Percentiles rank a stretch among this genome's conserved stretches.
These are phyloP conservation scores for Volvox carteri DNA, from an alignment of 163 green algal genomes.

Conservation along the genomic window DNA sequence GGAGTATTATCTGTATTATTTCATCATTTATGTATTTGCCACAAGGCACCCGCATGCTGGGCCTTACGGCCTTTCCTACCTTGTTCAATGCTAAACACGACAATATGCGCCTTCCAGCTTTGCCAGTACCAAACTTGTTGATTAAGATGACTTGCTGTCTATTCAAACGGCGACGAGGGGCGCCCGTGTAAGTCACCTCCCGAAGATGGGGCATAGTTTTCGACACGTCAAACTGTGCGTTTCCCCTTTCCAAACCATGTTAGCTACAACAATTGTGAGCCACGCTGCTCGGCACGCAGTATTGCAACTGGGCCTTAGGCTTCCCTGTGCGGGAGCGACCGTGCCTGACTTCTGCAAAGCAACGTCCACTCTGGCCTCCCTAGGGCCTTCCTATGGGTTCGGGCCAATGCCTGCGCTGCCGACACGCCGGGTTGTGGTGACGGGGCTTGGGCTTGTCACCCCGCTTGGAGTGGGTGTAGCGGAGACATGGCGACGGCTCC, in stretches of 20 bases:
- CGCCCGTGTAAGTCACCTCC: too few species aligned
- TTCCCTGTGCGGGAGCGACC: not conserved
- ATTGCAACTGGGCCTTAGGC: not conserved
- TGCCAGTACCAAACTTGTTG: too few species aligned
- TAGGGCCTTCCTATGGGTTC: slow-evolving; percentile 43
- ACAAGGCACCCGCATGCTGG: too few species aligned
- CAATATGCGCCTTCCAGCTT: too few species aligned
- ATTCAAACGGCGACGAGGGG: too few species aligned
- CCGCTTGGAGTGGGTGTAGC: slow-evolving; percentile 81
- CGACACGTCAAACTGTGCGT: too few species aligned
- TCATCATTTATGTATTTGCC: too few species aligned
- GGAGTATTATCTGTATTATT: too few species aligned
- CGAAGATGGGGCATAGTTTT: too few species aligned
- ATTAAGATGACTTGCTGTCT: too few species aligned
- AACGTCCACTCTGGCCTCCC: not conserved
- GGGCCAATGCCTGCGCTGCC: slow-evolving; percentile 58
- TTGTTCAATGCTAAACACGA: too few species aligned
- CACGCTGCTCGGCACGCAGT: not conserved
- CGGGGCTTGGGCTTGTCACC: slow-evolving; percentile 90
- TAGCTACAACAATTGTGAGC: not conserved
- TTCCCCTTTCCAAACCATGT: not conserved
- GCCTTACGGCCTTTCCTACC: too few species aligned
- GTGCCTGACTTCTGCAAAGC: not conserved
- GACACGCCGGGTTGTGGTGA: slow-evolving; percentile 87
- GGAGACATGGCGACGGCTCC: slow-evolving; percentile 79